Evolutionary conservation across 345 rosid genomes (phyloP), one percentile per base, ranked within the genome.

Genomic region (Eucalyptus marginata): DNA sequence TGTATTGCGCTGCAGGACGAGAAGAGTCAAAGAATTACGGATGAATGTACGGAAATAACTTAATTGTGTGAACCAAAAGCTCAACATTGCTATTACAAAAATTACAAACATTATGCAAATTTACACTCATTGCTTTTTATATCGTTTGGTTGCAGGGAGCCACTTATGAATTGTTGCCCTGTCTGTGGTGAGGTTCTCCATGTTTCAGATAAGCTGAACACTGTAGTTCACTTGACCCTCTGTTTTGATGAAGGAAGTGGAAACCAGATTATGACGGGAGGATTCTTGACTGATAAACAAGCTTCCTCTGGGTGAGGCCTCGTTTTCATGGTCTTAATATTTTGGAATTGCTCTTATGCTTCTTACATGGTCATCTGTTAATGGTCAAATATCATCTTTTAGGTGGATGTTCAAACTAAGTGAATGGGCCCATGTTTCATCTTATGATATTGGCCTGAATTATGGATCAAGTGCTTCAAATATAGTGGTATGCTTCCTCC

Each of bases 161-260:
- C 98, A 86, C 92, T 97, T 81, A 90, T 97, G 88, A 96, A 95
- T 90, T 93, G 94, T 62, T 97, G 99, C 79, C 99, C 99, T 8
- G 99, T 94, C 79, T 97, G 99, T 91, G 98, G 99, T 49, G 99
- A 97, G 92, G 87, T 90, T 89, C 95, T 97, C 88, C 94, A 96
- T 49, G 90, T 91, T 87, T 91, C 94, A 92, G 99, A 96, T 92
- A 94, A 93, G 94, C 93, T 97, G 91, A 96, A 95, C 87, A 91
- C 96, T 9, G 92, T 97, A 96, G 94, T 97, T 88, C 99, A 97
- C 93, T 91, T 97, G 93, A 95, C 96, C 85, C 95, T 97, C 22
- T 97, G 99, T 92, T 97, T 97, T 83, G 98, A 97, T 88, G 98
- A 96, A 93, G 99, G 99, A 92, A 96, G 98, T 40, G 99, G 99